Percentiles rank a stretch among this genome's conserved stretches.
phyloP scores from a whole-genome alignment of 108 stramenopile species.

The Cyclotella sp. region DNA sequence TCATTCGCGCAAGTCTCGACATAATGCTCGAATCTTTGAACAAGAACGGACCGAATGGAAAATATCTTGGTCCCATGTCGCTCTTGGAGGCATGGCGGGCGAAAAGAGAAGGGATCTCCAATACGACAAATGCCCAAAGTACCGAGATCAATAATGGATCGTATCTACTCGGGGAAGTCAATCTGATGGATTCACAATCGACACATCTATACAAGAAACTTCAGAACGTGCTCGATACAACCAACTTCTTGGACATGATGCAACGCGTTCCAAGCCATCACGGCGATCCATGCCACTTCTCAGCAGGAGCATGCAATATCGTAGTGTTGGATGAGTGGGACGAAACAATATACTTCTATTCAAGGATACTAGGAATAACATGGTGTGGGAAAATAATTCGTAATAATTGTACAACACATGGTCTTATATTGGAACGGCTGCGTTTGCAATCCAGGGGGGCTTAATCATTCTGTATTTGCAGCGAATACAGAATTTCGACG shows the following conservation, averaged over 20 bases:
- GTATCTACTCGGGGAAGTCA: constrained; percentile 24
- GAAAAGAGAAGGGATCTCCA: constrained; percentile 1
- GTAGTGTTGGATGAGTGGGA: constrained; percentile 23
- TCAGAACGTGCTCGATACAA: background rate
- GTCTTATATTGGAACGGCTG: background rate
- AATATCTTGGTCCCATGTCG: constrained; percentile 12
- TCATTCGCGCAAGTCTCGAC: constrained; percentile 18
- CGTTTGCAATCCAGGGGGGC: no score
- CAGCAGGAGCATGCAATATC: constrained; percentile 15
- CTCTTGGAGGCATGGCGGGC: constrained; percentile 22
- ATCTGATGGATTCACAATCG: background rate
- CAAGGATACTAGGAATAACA: constrained; percentile 20
- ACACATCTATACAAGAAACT: background rate
- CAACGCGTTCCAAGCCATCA: background rate
- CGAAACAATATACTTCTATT: constrained; percentile 30
- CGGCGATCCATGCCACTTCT: constrained; percentile 20
- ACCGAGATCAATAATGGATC: constrained; percentile 1
- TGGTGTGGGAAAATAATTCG: constrained; percentile 22
- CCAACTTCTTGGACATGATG: background rate
- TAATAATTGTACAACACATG: constrained; percentile 7
- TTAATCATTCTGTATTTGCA: no score
- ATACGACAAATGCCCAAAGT: constrained; percentile 6
- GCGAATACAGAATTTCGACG: no score
- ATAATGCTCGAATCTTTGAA: constrained; percentile 23
- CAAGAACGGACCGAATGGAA: background rate